Base-by-base conservation (phyloP, 1,139 yeast genomes). In the Zygosaccharomyces pseudobailii region DNA sequence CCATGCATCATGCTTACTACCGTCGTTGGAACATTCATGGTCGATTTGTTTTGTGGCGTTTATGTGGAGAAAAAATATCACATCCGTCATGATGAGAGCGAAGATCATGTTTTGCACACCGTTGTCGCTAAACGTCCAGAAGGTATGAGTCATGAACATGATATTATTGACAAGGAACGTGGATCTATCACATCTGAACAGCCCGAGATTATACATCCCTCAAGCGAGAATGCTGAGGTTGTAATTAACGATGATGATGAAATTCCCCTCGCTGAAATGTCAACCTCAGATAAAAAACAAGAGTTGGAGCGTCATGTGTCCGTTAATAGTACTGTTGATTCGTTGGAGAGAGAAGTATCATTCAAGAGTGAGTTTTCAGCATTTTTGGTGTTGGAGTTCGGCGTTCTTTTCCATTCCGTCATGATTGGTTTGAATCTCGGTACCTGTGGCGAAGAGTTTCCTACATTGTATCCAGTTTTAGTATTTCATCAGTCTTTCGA, bases 401-500 rank as follows among this genome's bases (percentile, higher is more conserved):
- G 90, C 50, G 76, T 84, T 40, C 67, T 84, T 33, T 83, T 84
- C 74, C 52, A 49, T 40, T 49, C 52, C 7, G 52, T 49, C 4
- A 78, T 84, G 63, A 78, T 84, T 39, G 90, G 90, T 31, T 71
- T 84, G 46, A 73, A 87, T 1, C 70, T 84, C 51, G 85, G 87
- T 5, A 81, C 81, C 20, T 70, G 84, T 8, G 85, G 83, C 42
- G 81, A 79, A 49, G 90, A 84, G 64, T 87, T 85, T 62, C 74
- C 73, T 46, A 76, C 87, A 1, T 71, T 87, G 38, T 87, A 84
- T 65, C 75, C 83, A 54, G 95, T 86, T 21, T 67, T 87, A 45
- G 82, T 84, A 2, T 87, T 87, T 76, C 95, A 87, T 67, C 95
- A 87, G 67, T 73, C 83, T 62, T 87, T 87, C 65, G 95, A 87